These are phyloP conservation scores for Psilocybe azurescens DNA, from an alignment of 768 basidiomycete species.

Conservation along the genomic window DNA sequence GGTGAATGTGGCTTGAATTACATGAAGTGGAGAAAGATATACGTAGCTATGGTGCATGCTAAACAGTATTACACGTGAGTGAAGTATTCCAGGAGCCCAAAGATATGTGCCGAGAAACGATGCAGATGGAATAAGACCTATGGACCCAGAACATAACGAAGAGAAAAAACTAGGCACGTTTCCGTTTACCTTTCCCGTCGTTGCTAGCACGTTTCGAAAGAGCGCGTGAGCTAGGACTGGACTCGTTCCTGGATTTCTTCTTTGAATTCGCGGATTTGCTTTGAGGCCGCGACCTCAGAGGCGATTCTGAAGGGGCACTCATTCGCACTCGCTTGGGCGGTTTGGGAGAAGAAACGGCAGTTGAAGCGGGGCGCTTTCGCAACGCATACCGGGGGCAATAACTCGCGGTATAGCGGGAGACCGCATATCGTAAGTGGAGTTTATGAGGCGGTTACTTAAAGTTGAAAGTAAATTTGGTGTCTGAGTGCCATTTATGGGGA, in stretches of 20 bases:
- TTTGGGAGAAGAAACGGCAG: neutral
- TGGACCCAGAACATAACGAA: neutral
- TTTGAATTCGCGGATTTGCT: neutral
- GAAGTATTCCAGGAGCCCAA: neutral
- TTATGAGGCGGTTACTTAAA: neutral
- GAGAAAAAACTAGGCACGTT: neutral
- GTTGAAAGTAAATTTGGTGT: neutral
- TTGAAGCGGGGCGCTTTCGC: conserved; percentile 12
- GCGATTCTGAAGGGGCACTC: neutral
- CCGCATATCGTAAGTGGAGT: conserved; percentile 1
- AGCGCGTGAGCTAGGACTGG: neutral
- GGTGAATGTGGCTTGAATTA: neutral
- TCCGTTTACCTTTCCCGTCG: conserved; percentile 2
- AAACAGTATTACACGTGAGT: neutral
- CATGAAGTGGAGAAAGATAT: neutral
- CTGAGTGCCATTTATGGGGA: neutral
- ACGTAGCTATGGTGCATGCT: neutral
- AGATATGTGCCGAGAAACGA: neutral
- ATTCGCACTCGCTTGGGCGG: conserved; percentile 8
- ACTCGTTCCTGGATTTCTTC: neutral
- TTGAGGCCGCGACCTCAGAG: neutral
- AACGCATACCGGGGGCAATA: conserved; percentile 6
- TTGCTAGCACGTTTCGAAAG: neutral
- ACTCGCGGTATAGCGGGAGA: conserved; percentile 2
- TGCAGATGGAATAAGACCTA: neutral